Percentiles rank a stretch among this genome's conserved stretches.
Evolutionary conservation across 2,329 filamentous ascomycete species (phyloP).

Genomic region (Botrytis deweyae): DNA sequence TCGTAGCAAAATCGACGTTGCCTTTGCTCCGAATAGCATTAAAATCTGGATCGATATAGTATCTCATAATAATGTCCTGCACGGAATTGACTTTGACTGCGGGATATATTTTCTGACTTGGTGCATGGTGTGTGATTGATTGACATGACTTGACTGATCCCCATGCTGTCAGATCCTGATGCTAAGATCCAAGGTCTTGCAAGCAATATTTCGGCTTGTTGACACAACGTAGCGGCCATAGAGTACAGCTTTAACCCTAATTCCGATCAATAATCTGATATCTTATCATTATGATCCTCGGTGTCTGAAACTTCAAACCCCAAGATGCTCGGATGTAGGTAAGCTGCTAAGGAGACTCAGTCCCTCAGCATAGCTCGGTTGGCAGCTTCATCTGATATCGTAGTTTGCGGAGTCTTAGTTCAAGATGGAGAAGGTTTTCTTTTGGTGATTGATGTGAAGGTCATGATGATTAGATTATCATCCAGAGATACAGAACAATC

Average conservation of each 20-base stretch:
- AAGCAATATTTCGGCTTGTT: neutral
- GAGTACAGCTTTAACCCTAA: neutral
- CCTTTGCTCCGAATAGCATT: neutral
- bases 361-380: neutral
- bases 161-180: neutral
- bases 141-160: neutral
- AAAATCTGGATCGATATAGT: neutral
- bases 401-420: neutral
- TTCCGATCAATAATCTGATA: neutral
- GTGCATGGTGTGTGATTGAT: neutral
- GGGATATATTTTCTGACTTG: neutral
- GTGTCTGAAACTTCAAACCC: neutral
- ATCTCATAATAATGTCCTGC: neutral
- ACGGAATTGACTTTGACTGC: neutral
- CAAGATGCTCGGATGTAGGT: neutral
- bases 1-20: neutral
- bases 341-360: neutral
- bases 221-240: neutral
- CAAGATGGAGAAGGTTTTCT: neutral
- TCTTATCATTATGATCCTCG: neutral
- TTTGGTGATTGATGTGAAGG: neutral
- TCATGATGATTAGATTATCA: neutral
- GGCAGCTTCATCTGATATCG: neutral
- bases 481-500: neutral
- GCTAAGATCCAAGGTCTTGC: neutral